These are phyloP conservation scores for carrot (Daucus carota) DNA, from an alignment of 129 eudicot genomes.

Conservation along the genomic window DH1_v3.0 NC_030387.2:33401001-33401500, in stretches of 20 bases:
- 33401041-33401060: background rate
- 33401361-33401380: background rate
- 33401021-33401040: background rate
- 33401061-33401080: background rate
- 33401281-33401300: background rate
- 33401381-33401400: background rate
- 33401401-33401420: slow-evolving; percentile 2
- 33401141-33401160: background rate
- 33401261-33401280: background rate
- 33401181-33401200: background rate
- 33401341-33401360: background rate
- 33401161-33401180: slow-evolving; percentile 1
- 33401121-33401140: slow-evolving; percentile 6
- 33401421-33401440: slow-evolving; percentile 7
- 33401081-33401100: background rate
- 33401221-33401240: background rate
- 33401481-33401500: slow-evolving; percentile 1
- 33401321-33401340: background rate
- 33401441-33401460: slow-evolving; percentile 28
- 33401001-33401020: background rate
- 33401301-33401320: background rate
- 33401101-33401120: slow-evolving; percentile 9
- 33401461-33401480: slow-evolving; percentile 16
- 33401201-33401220: background rate
- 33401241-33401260: background rate